Evolutionary conservation across 495 filamentous ascomycete genomes (phyloP), one percentile per base, ranked within the genome.

Genomic region (Tricharina praecox): DNA sequence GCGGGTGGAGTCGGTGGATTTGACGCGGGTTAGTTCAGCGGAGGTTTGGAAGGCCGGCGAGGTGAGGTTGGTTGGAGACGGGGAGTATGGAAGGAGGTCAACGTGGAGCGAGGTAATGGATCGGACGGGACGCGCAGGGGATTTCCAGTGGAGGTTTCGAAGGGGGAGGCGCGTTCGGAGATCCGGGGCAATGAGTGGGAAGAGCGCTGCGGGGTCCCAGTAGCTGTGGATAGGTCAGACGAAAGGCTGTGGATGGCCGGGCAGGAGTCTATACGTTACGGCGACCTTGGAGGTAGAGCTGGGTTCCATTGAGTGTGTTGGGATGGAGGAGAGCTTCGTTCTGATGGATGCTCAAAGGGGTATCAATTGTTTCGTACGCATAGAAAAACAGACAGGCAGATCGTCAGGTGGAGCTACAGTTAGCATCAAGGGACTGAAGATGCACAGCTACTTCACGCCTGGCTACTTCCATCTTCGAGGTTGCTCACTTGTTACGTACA

Each of bases 81-180:
- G 65, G 26, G 69, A 47, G 24, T 67, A 70, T 2, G 80, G 77
- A 10, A 85, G 68, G 50, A 96, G 77, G 39, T 92, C 85, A 56
- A 95, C 74, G 56, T 93, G 84, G 32, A 97, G 75, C 37, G 85
- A 85, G 58, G 81, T 78, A 62, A 97, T 96, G 21, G 88, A 93
- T 41, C 90, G 78, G 32, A 93, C 68, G 8, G 92, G 88, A 8
- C 90, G 79, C 21, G 78, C 78, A 38, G 90, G 81, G 4, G 92
- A 93, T 62, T 93, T 90, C 90, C 90, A 97, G 60, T 95, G 81
- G 37, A 97, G 77, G 60, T 94, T 88, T 45, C 77, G 79, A n/a
- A 97, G 70, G 9, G 90, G 90, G 3, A 97, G 72, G 34, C 85
- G 79, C 40, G 78, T 66, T 36, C 80, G 72, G 48, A 96, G 70